Evolutionary conservation across 176 grass and related monocot genomes (phyloP), one percentile per base, ranked within the genome.

Genomic region (Themeda triandra): DNA sequence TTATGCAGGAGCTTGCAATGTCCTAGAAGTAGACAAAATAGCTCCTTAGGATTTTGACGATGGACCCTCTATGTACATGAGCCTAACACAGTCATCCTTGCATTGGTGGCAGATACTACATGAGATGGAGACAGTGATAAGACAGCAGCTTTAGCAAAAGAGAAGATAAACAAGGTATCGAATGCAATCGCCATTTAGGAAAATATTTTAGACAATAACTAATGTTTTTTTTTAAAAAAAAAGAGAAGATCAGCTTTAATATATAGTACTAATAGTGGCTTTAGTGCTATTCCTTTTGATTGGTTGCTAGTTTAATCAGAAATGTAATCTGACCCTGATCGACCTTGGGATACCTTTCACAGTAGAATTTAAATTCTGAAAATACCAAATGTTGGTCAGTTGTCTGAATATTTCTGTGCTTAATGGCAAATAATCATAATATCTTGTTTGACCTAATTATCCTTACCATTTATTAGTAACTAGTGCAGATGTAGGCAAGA

Each of bases 41-140:
- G 64, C 58, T 85, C 6, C 25, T 44, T 69, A 33, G 25, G 64
- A 85, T 85, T 68, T 78, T 29, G 8, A 42, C 54, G 33, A 58
- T 59, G 64, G 66, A 66, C 35, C 74, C 73, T 41, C 63, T 42
- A n/a, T 70, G 21, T 42, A 66, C 30, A 66, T n/a, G 36, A 73
- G 25, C 18, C 6, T 45, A 63, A 30, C 49, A 59, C 53, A 72
- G 10, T 23, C 24, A 63, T 73, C n/a, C 41, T 60, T 72, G 51
- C 17, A 44, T 44, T 71, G 39, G 69, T 71, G 39, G 69, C 17
- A 71, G 66, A 77, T 84, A 18, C 32, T 78, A 35, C 45, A 71
- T 62, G 25, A 44, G 27, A 70, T 69, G 19, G 18, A 24, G 83
- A 70, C 40, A 67, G 46, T 59, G 46, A 44, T 44, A 54, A 56